Evolutionary conservation across 2,329 filamentous ascomycete species (phyloP), one percentile per base, ranked within the genome.

Genomic region (Cryphonectria japonica): DNA sequence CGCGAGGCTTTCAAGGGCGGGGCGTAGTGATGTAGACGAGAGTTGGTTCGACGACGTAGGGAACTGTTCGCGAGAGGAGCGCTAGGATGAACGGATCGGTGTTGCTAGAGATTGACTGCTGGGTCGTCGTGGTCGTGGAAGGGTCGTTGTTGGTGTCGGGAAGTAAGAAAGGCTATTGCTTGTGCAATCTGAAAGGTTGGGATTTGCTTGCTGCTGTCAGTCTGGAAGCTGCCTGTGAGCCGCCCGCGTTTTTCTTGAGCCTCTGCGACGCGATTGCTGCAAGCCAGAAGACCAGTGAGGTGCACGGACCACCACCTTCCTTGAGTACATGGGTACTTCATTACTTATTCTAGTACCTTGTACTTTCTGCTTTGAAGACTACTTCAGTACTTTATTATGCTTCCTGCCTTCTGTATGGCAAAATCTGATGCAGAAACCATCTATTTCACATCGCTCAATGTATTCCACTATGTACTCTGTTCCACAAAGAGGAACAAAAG

Each of bases 1-100:
- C 78, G 78, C 75, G 77, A 68, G 63, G 57, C 43, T 50, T 67
- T 32, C 67, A 63, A 41, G 26, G 29, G 46, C 22, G 46, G 46
- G 46, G 46, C 16, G 13, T 37, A 3, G 16, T 43, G 37, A 9
- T 14, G n/a, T 43, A 43, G 14, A n/a, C n/a, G 50, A 50, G 22
- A 26, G 41, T 46, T 13, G 43, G 32, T 50, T 62, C 57, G 59
- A 39, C 5, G 50, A 29, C 19, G 50, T 16, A 3, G 32, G 16
- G 22, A 14, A 37, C n/a, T 29, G 22, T 26, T 13, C 41, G n/a
- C 43, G 13, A 26, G 52, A 11, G 32, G 16, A 34, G 41, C 7
- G 6, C 5, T 7, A 37, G 14, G 14, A 22, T 7, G 32, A 46
- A 32, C 41, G 41, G 75, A 68, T 74, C 22, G 73, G 70, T 70